Evolutionary conservation across 78 protist genomes (phyloP).

Genomic region (Reticulomyxa filosa): DNA sequence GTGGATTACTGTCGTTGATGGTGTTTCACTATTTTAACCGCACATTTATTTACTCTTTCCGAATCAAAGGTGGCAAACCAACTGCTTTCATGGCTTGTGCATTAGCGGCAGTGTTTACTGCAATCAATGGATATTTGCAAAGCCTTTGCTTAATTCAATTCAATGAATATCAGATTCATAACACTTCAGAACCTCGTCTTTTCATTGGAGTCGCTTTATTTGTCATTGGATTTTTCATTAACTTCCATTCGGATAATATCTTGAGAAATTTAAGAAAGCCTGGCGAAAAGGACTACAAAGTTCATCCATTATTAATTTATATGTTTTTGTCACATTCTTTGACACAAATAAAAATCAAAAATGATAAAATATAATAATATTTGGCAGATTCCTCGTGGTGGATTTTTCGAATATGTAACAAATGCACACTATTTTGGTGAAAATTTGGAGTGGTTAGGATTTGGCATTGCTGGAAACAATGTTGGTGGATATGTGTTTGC

Average conservation of each 20-base stretch:
- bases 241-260: not conserved
- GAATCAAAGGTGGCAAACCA: too few species aligned
- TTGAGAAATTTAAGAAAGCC: slow-evolving; percentile 3
- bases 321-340: not conserved
- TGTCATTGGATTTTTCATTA: not conserved
- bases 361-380: not conserved
- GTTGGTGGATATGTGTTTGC: slow-evolving; percentile 1
- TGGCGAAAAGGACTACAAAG: not conserved
- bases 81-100: too few species aligned
- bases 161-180: too few species aligned
- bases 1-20: too few species aligned
- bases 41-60: too few species aligned
- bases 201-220: too few species aligned
- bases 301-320: not conserved
- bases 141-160: too few species aligned
- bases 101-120: too few species aligned
- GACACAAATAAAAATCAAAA: not conserved
- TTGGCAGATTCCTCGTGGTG: not conserved
- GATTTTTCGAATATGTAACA: not conserved
- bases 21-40: too few species aligned
- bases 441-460: not conserved
- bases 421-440: not conserved
- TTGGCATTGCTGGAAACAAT: not conserved
- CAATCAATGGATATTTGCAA: too few species aligned
- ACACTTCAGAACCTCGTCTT: too few species aligned